A percentile compares a stretch with the other conserved stretches of the same genome.
Evolutionary conservation across 306 rosid genomes (phyloP).

Genomic region (Cicer pinnatifidum): DNA sequence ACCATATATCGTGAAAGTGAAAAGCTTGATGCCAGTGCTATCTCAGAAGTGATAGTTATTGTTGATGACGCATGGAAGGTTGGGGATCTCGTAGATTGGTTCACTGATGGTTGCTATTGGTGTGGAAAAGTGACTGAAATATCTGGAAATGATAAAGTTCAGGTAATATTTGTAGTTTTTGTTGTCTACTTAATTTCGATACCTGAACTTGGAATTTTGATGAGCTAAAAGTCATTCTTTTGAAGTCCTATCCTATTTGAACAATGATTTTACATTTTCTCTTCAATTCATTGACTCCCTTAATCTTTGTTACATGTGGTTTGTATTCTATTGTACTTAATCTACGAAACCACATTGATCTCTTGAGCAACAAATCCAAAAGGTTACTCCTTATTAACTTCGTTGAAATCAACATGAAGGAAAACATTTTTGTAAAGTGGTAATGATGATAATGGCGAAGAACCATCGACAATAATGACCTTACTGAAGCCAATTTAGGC

Average conservation of each 20-base stretch:
- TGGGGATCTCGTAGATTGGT: constrained; percentile 92
- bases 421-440: too few species aligned
- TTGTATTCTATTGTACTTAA: not conserved
- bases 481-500: too few species aligned
- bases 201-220: not conserved
- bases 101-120: constrained; percentile 75
- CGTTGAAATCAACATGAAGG: too few species aligned
- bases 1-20: constrained; percentile 54
- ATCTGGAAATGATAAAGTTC: constrained; percentile 53
- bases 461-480: too few species aligned
- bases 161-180: constrained; percentile 54
- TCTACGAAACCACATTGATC: not conserved
- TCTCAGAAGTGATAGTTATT: constrained; percentile 55
- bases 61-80: constrained; percentile 62
- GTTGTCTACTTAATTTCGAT: not conserved
- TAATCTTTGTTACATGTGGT: not conserved
- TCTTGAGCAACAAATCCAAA: too few species aligned
- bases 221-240: not conserved
- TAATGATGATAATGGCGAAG: too few species aligned
- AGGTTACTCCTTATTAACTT: too few species aligned
- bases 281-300: not conserved
- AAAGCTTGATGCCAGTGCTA: constrained; percentile 51
- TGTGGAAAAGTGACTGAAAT: constrained; percentile 62
- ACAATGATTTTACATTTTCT: constrained; percentile 4
- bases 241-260: not conserved